Percentiles rank a stretch among this genome's conserved stretches.
These are phyloP conservation scores for Diphasiastrum complanatum DNA, from an alignment of 83 land plant genomes.

Conservation along the genomic window DNA sequence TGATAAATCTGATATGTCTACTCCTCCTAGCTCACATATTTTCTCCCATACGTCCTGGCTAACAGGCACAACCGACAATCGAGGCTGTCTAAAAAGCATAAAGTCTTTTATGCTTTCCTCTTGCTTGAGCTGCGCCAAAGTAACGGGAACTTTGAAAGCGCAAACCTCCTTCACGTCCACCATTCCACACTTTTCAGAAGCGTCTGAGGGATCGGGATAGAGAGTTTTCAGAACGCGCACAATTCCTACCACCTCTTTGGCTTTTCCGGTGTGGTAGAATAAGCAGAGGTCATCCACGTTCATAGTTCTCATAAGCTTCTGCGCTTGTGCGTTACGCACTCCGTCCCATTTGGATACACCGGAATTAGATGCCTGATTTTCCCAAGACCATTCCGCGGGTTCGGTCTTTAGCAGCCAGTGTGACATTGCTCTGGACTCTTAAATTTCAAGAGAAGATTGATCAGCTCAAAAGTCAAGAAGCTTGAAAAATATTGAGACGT, in stretches of 20 bases:
- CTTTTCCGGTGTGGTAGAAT: constrained; percentile 87
- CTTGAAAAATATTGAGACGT: no score
- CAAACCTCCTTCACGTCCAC: constrained; percentile 75
- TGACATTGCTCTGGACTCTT: no score
- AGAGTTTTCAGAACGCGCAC: constrained; percentile 46
- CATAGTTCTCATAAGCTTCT: constrained; percentile 61
- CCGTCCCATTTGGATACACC: constrained; percentile 79
- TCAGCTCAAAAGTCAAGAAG: no score
- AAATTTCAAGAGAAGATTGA: no score
- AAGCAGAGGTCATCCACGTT: constrained; percentile 60
- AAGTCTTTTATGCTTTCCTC: constrained; percentile 43
- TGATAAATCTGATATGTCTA: no score
- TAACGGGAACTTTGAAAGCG: constrained; percentile 45
- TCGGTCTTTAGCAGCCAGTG: constrained; percentile 90
- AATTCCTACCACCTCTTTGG: constrained; percentile 50
- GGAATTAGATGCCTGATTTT: constrained; percentile 56
- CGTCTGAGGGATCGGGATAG: constrained; percentile 37
- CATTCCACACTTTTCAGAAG: constrained; percentile 38
- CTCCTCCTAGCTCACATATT: constrained; percentile 60
- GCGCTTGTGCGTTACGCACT: constrained; percentile 83
- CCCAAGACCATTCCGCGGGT: constrained; percentile 88
- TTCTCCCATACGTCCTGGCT: constrained; percentile 45
- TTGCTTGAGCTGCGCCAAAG: constrained; percentile 51
- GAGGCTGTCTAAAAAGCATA: constrained; percentile 56
- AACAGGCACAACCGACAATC: constrained; percentile 81